Evolutionary conservation across 1,284 basidiomycete genomes (phyloP), one percentile per base, ranked within the genome.

Genomic region (Pyrrhoderma lamaoense): DNA sequence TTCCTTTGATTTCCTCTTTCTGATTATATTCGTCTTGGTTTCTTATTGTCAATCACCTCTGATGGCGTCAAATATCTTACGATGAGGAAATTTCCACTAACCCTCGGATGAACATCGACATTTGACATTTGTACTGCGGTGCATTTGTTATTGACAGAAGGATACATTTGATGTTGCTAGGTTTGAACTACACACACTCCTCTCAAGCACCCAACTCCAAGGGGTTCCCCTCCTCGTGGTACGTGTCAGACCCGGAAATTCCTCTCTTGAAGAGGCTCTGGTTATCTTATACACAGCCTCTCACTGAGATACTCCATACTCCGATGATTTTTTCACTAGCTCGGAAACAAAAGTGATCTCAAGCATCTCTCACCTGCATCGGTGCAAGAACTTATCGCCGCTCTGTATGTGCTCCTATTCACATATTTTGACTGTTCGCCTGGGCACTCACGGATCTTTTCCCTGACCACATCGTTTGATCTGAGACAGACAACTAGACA

Each of bases 331-430:
- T 16, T 22, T 14, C n/a, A 18, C 5, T 22, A 89, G 80, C 75
- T 98, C 21, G 95, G 93, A 1, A 98, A 97, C 69, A 99, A 99
- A 74, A 96, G 93, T 62, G 95, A 98, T 63, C 61, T 98, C 1
- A 77, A 84, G 1, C 61, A 98, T 1, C 77, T 85, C 1, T 80
- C 75, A 9, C 89, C 93, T 54, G 82, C 87, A 1, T 69, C 80
- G 9, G 89, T 94, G 1, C 89, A 93, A 60, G 90, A 96, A 55
- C 72, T 98, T 46, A 94, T 98, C 54, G 74, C 75, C 36, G 79
- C 80, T 51, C 72, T 98, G 91, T 91, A 61, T 53, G 82, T 49
- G 44, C 37, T 52, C 18, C 19, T 22, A 37, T 47, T 16, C 55
- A 46, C 27, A 40, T 47, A 21, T 50, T 9, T 40, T 45, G 1